phyloP scores from a whole-genome alignment of 805 yeast species.

The Metschnikowia similis region DNA sequence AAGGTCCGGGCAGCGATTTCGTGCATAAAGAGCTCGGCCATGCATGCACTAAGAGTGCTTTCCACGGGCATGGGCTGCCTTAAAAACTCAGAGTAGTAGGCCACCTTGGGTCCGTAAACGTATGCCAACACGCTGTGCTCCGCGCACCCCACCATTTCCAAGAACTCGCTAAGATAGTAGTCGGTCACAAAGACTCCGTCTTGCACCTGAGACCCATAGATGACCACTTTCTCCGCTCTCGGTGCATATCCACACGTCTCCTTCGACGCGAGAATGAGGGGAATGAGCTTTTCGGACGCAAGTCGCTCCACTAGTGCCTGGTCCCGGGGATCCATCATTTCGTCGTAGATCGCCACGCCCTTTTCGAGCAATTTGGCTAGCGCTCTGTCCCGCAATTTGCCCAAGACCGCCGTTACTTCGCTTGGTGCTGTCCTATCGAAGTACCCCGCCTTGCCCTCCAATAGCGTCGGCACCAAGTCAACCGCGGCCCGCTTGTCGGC shows the following conservation, averaged over 20 bases:
- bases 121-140: slow-evolving; percentile 44
- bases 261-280: slow-evolving; percentile 56
- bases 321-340: slow-evolving; percentile 55
- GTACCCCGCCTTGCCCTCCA: slow-evolving; percentile 3
- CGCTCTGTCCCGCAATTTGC: slow-evolving; percentile 5
- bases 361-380: slow-evolving; percentile 16
- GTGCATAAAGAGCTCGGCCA: slow-evolving; percentile 66
- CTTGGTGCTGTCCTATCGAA: not conserved
- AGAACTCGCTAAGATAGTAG: slow-evolving; percentile 59
- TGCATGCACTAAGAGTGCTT: slow-evolving; percentile 54
- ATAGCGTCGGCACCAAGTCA: slow-evolving; percentile 3
- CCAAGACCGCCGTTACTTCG: not conserved
- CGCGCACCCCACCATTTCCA: slow-evolving; percentile 57
- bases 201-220: slow-evolving; percentile 66
- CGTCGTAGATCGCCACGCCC: slow-evolving; percentile 66
- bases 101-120: slow-evolving; percentile 51
- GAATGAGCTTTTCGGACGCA: slow-evolving; percentile 46
- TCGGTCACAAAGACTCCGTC: slow-evolving; percentile 44
- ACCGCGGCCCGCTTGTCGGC: slow-evolving; percentile 41
- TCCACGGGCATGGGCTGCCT: slow-evolving; percentile 79
- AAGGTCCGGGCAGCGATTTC: slow-evolving; percentile 70
- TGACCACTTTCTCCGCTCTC: slow-evolving; percentile 48
- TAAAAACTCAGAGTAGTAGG: slow-evolving; percentile 68
- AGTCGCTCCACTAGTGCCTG: slow-evolving; percentile 50
- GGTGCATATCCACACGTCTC: slow-evolving; percentile 54